Base-by-base conservation (phyloP, 148 eudicot genomes). In the Vaccinium corymbosum region DNA sequence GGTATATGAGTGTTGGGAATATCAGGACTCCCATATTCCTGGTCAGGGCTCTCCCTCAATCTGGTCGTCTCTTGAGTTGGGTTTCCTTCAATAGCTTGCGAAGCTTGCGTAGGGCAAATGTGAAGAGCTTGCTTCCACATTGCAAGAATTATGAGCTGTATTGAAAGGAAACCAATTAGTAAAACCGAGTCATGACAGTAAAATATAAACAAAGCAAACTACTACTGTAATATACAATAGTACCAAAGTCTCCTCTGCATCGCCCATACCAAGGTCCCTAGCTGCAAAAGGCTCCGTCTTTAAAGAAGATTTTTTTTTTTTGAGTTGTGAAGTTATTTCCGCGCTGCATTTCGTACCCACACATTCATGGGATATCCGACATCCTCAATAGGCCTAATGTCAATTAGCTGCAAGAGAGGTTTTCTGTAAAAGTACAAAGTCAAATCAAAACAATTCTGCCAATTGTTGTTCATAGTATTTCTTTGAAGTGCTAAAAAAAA, bases 101-200 rank as follows among this genome's bases (percentile, higher is more conserved):
- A 92, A 29, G 95, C 98, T 83, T 92, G 95, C 48, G 95, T 90
- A 82, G 92, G 98, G 86, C 93, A 94, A 81, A 96, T 92, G 86
- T 94, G 87, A 85, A 96, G 84, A 72, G 98, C 95, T 87, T 94
- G 98, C 90, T 93, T 96, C 98, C 98, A 96, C 84, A 94, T 90
- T 52, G 97, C 98, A 88, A 96, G 91, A 79, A 93, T 90, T 50
- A 94, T 95, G 80, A 96, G 94, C 93, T 94, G 98, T 81, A 94
- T 78, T n/a, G 98, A 96, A 19, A 16, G 11, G 3, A 27, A 68
- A 68, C 7, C 17, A 17, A 73, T 16, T 13, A 71, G n/a, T 46
- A 71, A 14, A 71, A 71, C 4, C 5, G 75, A 32, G 32, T 71
- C 35, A 25, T 27, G 10, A 72, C 6, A 4, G 32, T 29, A 3